phyloP scores from a whole-genome alignment of 306 rosid genomes.

The Alnus glutinosa region DNA sequence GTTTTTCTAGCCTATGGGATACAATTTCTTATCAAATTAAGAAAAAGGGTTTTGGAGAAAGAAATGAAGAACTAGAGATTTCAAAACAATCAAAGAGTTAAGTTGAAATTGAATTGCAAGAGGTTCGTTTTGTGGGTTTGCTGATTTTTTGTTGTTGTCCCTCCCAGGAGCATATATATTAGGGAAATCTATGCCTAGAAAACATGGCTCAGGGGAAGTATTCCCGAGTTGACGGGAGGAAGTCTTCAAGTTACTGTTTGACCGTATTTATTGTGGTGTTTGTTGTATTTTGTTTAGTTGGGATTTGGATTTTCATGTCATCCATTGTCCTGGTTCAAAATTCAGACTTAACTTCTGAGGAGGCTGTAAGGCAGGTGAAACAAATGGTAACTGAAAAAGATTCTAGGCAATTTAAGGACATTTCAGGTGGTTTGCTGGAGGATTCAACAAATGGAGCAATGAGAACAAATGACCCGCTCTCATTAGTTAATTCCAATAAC shows the following conservation, averaged over 20 bases:
- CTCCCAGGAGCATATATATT: constrained; percentile 34
- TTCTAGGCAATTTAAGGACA: constrained; percentile 43
- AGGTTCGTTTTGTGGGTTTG: constrained; percentile 13
- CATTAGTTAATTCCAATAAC: too few relatives aligned
- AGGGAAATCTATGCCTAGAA: constrained; percentile 21
- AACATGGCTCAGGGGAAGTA: constrained; percentile 65
- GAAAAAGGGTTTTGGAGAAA: neutral
- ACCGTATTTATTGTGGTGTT: constrained; percentile 51
- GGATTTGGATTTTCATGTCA: constrained; percentile 73
- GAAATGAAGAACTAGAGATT: neutral
- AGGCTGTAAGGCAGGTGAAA: constrained; percentile 43
- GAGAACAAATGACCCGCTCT: constrained; percentile 20
- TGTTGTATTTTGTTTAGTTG: constrained; percentile 72
- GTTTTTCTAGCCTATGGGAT: neutral
- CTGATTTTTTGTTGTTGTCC: constrained; percentile 29
- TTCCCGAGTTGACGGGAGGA: constrained; percentile 70
- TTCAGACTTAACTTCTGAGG: constrained; percentile 41
- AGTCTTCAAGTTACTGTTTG: constrained; percentile 48
- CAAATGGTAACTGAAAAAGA: constrained; percentile 26
- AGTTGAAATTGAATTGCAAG: neutral
- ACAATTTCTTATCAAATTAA: neutral
- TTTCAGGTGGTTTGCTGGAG: constrained; percentile 41
- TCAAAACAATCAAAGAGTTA: neutral
- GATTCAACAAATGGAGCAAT: constrained; percentile 35
- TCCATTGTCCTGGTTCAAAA: constrained; percentile 56